Base-by-base conservation (phyloP, 2,329 filamentous ascomycete species). In the Colletotrichum acutatum region DNA sequence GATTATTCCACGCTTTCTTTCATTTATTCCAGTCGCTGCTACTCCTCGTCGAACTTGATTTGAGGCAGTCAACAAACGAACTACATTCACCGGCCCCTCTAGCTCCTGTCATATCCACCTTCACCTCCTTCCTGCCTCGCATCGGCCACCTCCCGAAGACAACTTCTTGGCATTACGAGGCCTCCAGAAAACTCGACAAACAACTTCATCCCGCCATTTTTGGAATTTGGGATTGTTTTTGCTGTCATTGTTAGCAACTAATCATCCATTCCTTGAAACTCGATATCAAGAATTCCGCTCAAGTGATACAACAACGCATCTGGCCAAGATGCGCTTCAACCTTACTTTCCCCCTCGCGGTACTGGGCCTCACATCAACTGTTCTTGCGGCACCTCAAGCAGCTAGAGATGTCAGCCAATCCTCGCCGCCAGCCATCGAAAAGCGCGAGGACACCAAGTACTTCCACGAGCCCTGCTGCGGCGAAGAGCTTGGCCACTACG, bases 401-500 rank as follows among this genome's bases (percentile, higher is more conserved):
- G 53, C 70, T 34, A 66, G 53, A 69, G 60, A 65, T 7, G 14
- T 26, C 14, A n/a, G 46, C 42, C 30, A 19, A 16, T 42, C 24
- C 30, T 49, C 66, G 37, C 56, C 66, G 28, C 67, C 60, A 12
- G 49, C 52, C 7, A 34, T 71, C n/a, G 71, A n/a, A 26, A 71
- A 73, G 57, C 71, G 71, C 9, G 34, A 24, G 32, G 61, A 66
- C 68, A 72, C 68, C 32, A 93, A 93, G 79, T 93, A 93, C 82
- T 93, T 93, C 81, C 84, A 87, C 69, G 92, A 94, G 79, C 89
- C 91, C 0, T 91, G 92, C 63, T 84, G 83, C 66, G 86, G 87
- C 76, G 83, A 90, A 66, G 86, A 87, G 34, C 86, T 93, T 26
- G 89, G 90, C 64, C 94, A 96, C 83, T 96, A 96, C 82, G 94